Evolutionary conservation across 805 yeast genomes (phyloP), one percentile per base, ranked within the genome.

Genomic region (Yarrowia hollandica): DNA sequence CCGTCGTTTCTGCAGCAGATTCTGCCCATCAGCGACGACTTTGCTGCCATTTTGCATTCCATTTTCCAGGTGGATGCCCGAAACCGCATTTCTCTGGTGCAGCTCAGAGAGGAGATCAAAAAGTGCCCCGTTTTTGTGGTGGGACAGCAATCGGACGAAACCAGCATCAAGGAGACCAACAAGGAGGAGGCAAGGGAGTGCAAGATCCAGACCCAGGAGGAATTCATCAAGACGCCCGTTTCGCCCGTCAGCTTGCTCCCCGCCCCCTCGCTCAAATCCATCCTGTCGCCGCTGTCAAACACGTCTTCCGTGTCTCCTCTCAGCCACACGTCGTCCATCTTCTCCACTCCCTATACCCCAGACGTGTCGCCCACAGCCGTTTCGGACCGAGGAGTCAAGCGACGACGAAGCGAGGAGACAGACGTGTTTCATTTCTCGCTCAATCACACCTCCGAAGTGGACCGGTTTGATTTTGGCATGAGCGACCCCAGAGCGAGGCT

Each of bases 21-120:
- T 26, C 73, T 90, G 63, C 95, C 96, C 35, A 79, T 90, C 6
- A 84, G 91, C 25, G 68, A 72, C 16, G 85, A 85, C 62, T 75
- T 89, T 59, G 84, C 79, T 25, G 50, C 28, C 11, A 55, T 65
- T 31, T 59, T 65, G 28, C 28, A 22, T 8, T 18, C 25, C 9
- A 63, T 64, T 15, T 63, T 65, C 34, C 48, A 48, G 23, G 37
- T 31, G 2, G 55, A 63, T 31, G 60, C 63, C 16, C 14, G 31
- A 6, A 25, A 38, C 15, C 42, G 67, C n/a, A 46, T 63, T 1
- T 16, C 60, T 5, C 38, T 65, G 19, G 12, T 30, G 7, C 46
- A 61, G 21, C 60, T 65, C 19, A 21, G 60, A 37, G 46, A 55
- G 10, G 6, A 42, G 44, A 60, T 65, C 21, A 37, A 35, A n/a